Conservation (phyloP, 768 basidiomycete genomes). For the Boletus rufocinnamomeus region DNA sequence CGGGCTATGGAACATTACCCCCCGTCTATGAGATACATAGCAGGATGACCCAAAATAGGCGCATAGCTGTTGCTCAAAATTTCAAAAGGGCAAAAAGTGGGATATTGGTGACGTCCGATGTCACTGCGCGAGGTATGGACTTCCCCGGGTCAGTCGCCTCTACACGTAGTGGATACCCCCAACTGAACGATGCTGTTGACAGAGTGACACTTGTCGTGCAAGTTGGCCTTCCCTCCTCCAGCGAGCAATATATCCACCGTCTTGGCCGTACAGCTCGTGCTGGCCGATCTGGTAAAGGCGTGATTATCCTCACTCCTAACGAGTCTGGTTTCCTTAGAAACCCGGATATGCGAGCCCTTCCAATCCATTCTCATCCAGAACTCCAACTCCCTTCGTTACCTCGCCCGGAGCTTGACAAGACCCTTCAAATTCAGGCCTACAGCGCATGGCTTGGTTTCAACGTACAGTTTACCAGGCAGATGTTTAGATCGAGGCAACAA, state of each 20-base stretch:
- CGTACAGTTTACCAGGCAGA: conserved; percentile 38
- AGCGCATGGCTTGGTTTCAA: conserved; percentile 61
- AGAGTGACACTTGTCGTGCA: conserved; percentile 64
- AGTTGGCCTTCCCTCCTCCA: conserved; percentile 63
- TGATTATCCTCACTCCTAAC: conserved; percentile 53
- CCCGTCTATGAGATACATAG: conserved; percentile 59
- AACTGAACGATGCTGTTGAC: conserved; percentile 10
- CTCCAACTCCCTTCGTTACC: conserved; percentile 31
- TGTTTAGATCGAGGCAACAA: conserved; percentile 41
- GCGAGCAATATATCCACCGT: conserved; percentile 79
- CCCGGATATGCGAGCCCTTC: conserved; percentile 42
- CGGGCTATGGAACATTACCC: conserved; percentile 31
- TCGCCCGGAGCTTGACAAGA: conserved; percentile 32
- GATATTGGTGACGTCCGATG: conserved; percentile 55
- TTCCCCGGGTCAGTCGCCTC: conserved; percentile 50
- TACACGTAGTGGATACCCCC: neutral
- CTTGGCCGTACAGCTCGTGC: conserved; percentile 80
- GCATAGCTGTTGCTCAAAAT: conserved; percentile 49
- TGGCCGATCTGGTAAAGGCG: conserved; percentile 60
- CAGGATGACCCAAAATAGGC: conserved; percentile 49
- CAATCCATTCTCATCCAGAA: conserved; percentile 37
- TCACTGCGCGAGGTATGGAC: conserved; percentile 68
- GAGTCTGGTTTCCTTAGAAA: conserved; percentile 51
- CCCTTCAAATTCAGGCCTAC: conserved; percentile 53
- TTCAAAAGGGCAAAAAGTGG: conserved; percentile 49